phyloP scores from a whole-genome alignment of 2,329 filamentous ascomycete genomes.

The Massarina eburnea region DNA sequence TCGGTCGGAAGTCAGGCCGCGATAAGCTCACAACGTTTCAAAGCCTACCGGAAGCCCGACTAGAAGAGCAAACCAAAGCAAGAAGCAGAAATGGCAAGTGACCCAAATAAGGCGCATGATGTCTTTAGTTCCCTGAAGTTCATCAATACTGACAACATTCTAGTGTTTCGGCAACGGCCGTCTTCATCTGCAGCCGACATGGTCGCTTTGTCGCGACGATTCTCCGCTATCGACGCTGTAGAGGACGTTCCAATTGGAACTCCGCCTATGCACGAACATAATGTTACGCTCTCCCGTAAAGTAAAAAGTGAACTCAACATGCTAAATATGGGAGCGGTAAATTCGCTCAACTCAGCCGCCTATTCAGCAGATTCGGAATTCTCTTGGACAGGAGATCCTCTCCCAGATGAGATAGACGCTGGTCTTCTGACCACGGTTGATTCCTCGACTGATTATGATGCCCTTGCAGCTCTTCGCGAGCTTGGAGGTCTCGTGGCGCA shows the following conservation, averaged over 20 bases:
- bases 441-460: conserved; percentile 28
- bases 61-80: conserved; percentile 28
- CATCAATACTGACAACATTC: neutral
- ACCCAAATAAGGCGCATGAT: too few species aligned
- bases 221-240: conserved; percentile 29
- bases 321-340: conserved; percentile 8
- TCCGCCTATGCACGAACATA: conserved; percentile 21
- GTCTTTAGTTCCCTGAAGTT: neutral
- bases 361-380: conserved; percentile 33
- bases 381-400: conserved; percentile 33
- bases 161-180: conserved; percentile 30
- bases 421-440: conserved; percentile 4
- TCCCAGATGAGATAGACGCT: conserved; percentile 29
- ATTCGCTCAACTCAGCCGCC: conserved; percentile 5
- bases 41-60: conserved; percentile 17
- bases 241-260: conserved; percentile 38
- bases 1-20: too few species aligned
- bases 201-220: conserved; percentile 42
- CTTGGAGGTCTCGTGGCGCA: conserved; percentile 38
- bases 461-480: conserved; percentile 36
- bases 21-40: conserved; percentile 1
- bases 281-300: conserved; percentile 27
- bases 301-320: conserved; percentile 35
- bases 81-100: conserved; percentile 28
- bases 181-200: conserved; percentile 44